Percentiles rank a stretch among this genome's conserved stretches.
phyloP scores from a whole-genome alignment of 2,329 filamentous ascomycete species.

The Phoma sp. region DNA sequence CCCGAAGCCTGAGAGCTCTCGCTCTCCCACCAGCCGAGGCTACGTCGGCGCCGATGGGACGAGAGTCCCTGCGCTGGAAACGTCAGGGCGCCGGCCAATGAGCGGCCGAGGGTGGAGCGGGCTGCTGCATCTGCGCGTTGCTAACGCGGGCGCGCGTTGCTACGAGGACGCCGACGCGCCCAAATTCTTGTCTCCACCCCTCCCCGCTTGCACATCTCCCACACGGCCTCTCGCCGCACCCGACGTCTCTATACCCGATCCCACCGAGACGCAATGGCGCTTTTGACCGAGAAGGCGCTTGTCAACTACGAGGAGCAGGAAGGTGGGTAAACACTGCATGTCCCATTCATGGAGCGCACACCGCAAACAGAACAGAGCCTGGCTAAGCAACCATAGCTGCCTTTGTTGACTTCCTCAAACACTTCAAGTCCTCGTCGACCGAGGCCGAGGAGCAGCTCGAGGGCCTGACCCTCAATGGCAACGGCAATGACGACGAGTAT shows the following conservation, averaged over 20 bases:
- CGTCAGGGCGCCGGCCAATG: constrained; percentile 27
- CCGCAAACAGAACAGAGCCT: constrained; percentile 12
- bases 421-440: constrained; percentile 81
- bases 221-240: constrained; percentile 14
- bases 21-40: constrained; percentile 36
- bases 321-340: constrained; percentile 58
- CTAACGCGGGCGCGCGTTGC: constrained; percentile 19
- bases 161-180: constrained; percentile 31
- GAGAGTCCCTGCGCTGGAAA: constrained; percentile 34
- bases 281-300: constrained; percentile 76
- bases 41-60: constrained; percentile 27
- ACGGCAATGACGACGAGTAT: constrained; percentile 86
- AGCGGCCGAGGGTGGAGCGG: constrained; percentile 1
- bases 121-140: constrained; percentile 10
- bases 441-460: constrained; percentile 81
- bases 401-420: constrained; percentile 85
- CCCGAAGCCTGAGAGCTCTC: background rate
- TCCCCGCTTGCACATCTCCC: constrained; percentile 20
- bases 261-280: constrained; percentile 70
- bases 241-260: constrained; percentile 7
- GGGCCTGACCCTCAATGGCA: constrained; percentile 83
- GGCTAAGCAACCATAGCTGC: constrained; percentile 62
- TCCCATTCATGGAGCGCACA: background rate
- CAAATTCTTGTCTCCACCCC: constrained; percentile 31
- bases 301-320: constrained; percentile 91